Percentiles rank a stretch among this genome's conserved stretches.
phyloP scores from a whole-genome alignment of 1,284 basidiomycete species.

The Rugosomyces carneus region DNA sequence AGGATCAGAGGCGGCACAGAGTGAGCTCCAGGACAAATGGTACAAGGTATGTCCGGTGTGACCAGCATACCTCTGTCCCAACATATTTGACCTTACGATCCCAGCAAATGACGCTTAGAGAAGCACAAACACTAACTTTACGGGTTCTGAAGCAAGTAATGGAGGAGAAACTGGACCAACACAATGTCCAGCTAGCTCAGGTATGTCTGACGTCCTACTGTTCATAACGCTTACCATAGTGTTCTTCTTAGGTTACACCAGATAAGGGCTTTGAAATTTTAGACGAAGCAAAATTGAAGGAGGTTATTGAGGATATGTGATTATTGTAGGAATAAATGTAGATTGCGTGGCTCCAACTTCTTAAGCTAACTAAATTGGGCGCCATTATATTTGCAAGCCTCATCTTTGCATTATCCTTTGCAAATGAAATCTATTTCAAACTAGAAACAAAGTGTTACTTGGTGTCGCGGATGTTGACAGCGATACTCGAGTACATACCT shows the following conservation, averaged over 20 bases:
- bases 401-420: not conserved
- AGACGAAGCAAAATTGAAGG: conserved; percentile 69
- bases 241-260: conserved; percentile 55
- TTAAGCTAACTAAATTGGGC: conserved; percentile 7
- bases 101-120: conserved; percentile 88
- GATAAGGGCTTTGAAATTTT: conserved; percentile 81
- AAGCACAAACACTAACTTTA: conserved; percentile 84
- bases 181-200: conserved; percentile 97
- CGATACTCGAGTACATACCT: conserved; percentile 40
- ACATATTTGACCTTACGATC: not conserved
- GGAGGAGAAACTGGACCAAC: conserved; percentile 98
- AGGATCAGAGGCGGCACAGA: conserved; percentile 96
- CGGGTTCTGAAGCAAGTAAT: conserved; percentile 98
- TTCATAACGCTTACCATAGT: conserved; percentile 3
- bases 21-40: conserved; percentile 96
- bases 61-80: not conserved
- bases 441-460: not conserved
- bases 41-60: conserved; percentile 62
- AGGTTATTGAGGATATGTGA: conserved; percentile 77
- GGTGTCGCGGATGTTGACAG: not conserved
- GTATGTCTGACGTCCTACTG: conserved; percentile 34
- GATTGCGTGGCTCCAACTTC: conserved; percentile 11
- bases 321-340: conserved; percentile 9
- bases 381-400: not conserved
- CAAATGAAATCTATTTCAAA: conserved; percentile 9